A percentile compares a stretch with the other conserved stretches of the same genome.
phyloP scores from a whole-genome alignment of 345 rosid genomes.

The Kernera saxatilis region DNA sequence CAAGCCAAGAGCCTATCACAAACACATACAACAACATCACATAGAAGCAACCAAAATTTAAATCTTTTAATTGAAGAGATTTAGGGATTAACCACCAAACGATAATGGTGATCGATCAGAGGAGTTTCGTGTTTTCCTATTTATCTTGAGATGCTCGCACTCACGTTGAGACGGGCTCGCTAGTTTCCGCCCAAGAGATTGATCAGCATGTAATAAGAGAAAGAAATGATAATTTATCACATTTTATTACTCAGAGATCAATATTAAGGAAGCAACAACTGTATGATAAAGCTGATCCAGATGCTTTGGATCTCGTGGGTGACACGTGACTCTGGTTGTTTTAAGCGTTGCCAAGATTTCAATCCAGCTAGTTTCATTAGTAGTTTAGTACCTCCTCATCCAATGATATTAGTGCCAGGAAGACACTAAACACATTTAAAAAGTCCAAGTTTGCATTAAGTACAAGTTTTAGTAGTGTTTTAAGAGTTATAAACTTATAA shows the following conservation, averaged over 20 bases:
- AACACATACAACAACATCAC: not conserved
- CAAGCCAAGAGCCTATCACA: not conserved
- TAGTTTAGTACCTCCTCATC: not conserved
- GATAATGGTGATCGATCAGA: not conserved
- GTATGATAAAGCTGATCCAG: not conserved
- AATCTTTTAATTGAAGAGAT: not conserved
- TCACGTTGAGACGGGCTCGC: constrained; percentile 48
- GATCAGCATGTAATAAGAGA: constrained; percentile 18
- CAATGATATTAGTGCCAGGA: not conserved
- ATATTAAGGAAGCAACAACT: not conserved
- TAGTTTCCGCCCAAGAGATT: constrained; percentile 56
- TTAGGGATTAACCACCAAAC: not conserved
- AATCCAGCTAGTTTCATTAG: not conserved
- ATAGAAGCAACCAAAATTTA: not conserved
- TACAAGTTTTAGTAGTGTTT: not conserved
- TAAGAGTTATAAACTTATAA: too few relatives aligned
- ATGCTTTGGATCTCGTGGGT: constrained; percentile 14
- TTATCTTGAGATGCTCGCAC: constrained; percentile 38
- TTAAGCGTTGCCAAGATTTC: not conserved
- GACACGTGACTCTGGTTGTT: constrained; percentile 5
- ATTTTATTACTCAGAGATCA: not conserved
- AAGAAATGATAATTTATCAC: not conserved
- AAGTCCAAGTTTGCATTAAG: not conserved
- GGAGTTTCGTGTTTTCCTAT: not conserved
- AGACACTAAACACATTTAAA: not conserved